Percentiles rank a stretch among this genome's conserved stretches.
Conservation (phyloP, 2,329 filamentous ascomycete species). For the Nemania serpens region DNA sequence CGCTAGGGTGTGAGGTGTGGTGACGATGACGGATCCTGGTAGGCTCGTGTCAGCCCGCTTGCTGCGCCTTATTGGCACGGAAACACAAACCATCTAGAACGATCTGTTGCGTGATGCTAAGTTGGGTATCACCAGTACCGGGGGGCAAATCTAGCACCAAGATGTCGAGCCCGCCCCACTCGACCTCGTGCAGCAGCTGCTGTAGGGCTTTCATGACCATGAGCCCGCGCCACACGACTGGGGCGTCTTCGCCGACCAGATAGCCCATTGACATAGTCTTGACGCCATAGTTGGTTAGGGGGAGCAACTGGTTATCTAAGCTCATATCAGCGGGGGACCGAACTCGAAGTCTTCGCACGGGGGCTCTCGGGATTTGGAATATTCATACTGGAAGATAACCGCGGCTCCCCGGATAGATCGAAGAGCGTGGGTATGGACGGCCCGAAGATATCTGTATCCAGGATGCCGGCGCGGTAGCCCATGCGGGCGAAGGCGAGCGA, state of each 20-base stretch:
- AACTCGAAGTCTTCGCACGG: neutral
- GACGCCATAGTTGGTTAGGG: constrained; percentile 90
- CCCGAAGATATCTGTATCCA: constrained; percentile 96
- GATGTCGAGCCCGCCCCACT: constrained; percentile 88
- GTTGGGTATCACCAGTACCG: constrained; percentile 91
- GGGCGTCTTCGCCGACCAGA: constrained; percentile 76
- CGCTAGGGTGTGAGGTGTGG: constrained; percentile 91
- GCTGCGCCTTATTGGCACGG: neutral
- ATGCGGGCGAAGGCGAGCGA: constrained; percentile 83
- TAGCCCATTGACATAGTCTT: constrained; percentile 99
- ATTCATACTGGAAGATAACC: constrained; percentile 68
- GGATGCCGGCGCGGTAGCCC: constrained; percentile 81
- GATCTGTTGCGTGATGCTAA: constrained; percentile 96
- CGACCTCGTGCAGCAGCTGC: constrained; percentile 91
- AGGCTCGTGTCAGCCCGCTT: constrained; percentile 16
- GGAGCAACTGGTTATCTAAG: constrained; percentile 78
- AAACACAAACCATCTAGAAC: constrained; percentile 70
- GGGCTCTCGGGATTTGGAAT: neutral
- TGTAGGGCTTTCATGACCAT: constrained; percentile 99
- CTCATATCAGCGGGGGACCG: constrained; percentile 1
- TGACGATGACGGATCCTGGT: constrained; percentile 79
- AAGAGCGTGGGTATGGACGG: constrained; percentile 92
- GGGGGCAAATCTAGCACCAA: constrained; percentile 90
- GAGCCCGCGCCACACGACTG: constrained; percentile 91
- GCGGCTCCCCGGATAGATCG: constrained; percentile 77